Conservation (phyloP, 495 filamentous ascomycete species). For the Copromyces sp. region DNA sequence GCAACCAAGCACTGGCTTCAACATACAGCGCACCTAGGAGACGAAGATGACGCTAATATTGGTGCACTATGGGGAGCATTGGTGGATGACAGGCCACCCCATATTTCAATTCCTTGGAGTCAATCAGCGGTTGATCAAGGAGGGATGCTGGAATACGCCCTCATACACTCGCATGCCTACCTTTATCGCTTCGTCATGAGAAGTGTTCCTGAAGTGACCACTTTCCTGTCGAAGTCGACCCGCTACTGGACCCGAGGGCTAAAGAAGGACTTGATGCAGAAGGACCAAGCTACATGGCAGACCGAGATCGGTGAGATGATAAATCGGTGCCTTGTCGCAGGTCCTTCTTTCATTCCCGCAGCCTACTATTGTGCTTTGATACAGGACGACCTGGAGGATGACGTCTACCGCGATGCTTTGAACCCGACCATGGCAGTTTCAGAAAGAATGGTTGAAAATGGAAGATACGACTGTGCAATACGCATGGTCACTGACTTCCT, state of each 20-base stretch:
- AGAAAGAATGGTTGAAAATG: too few species aligned
- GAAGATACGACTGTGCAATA: neutral
- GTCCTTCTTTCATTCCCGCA: neutral
- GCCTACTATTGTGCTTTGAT: neutral
- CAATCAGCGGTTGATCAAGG: neutral
- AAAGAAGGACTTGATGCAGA: too few species aligned
- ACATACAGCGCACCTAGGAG: neutral
- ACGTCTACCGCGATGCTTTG: too few species aligned
- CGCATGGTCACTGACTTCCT: fast-evolving
- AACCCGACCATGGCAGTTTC: too few species aligned
- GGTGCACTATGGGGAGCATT: neutral
- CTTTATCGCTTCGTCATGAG: neutral
- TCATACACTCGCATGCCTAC: neutral
- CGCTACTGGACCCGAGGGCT: too few species aligned
- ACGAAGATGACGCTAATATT: neutral
- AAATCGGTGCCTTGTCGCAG: neutral
- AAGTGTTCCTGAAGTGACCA: neutral
- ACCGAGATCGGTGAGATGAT: neutral
- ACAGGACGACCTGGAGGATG: neutral
- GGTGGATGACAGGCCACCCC: neutral
- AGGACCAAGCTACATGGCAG: too few species aligned
- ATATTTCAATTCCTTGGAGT: neutral
- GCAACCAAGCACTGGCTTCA: neutral
- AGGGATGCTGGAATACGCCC: neutral
- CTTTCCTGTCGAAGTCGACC: too few species aligned